Evolutionary conservation across 371 early-diverging fungal genomes (phyloP).

Genomic region (Mucor plumbeus): DNA sequence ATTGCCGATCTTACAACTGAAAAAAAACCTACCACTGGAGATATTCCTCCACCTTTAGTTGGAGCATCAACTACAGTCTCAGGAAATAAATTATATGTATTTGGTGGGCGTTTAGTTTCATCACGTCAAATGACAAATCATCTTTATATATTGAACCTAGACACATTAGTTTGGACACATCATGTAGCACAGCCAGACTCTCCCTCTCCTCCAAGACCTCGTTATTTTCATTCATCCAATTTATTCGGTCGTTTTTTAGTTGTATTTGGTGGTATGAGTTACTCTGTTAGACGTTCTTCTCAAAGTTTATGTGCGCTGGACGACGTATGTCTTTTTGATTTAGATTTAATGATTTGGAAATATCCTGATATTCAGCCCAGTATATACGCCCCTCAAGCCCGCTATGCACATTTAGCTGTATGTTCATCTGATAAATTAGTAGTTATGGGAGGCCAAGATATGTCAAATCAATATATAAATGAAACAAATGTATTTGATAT

Average conservation of each 20-base stretch:
- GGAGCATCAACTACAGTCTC: constrained; percentile 71
- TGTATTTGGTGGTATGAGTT: constrained; percentile 73
- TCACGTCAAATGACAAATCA: constrained; percentile 71
- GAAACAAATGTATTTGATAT: constrained; percentile 75
- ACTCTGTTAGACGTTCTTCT: constrained; percentile 27
- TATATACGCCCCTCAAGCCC: constrained; percentile 60
- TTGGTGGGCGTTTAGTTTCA: constrained; percentile 75
- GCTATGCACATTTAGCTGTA: constrained; percentile 75
- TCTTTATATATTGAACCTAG: constrained; percentile 69
- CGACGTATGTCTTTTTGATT: constrained; percentile 71
- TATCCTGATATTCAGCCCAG: constrained; percentile 51
- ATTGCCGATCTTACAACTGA: constrained; percentile 77
- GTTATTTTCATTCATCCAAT: constrained; percentile 83
- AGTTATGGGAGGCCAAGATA: constrained; percentile 78
- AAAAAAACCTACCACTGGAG: constrained; percentile 65
- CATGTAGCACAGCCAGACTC: constrained; percentile 39
- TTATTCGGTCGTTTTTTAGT: constrained; percentile 61
- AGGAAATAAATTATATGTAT: constrained; percentile 64
- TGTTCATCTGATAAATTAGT: constrained; percentile 52
- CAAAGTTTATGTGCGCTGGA: constrained; percentile 59
- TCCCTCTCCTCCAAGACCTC: constrained; percentile 47
- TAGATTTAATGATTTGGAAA: constrained; percentile 60
- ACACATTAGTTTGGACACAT: constrained; percentile 59
- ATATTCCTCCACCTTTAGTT: constrained; percentile 72
- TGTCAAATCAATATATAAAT: constrained; percentile 71